Base-by-base conservation (phyloP, 768 basidiomycete species). In the Omphalotus guepiniiformis region DNA sequence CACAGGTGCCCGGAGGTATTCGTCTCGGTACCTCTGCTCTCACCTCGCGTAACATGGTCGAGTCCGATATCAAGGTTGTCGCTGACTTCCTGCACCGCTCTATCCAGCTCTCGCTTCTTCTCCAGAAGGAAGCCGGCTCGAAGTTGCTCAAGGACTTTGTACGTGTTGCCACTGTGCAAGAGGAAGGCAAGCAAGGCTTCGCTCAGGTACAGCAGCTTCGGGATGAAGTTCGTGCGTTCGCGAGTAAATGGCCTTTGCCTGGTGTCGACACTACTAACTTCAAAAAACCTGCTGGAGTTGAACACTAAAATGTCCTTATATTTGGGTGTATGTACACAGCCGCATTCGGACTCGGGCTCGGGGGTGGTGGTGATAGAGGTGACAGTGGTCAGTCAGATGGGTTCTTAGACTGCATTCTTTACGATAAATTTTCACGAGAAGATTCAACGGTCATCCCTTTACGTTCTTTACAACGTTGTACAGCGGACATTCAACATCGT, bases 131-230 rank as follows among this genome's bases (percentile, higher is more conserved):
- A 71, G 89, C 96, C 21, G 93, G 93, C 26, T 79, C 80, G 48
- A 98, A 96, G 76, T 71, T 96, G 56, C 79, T 99, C 53, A 95
- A 95, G 75, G 95, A 97, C 75, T 98, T 98, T 59, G 80, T 94
- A 52, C 79, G 84, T 38, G 85, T 85, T 30, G 91, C 91, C 6
- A 82, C 82, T 0, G 75, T 68, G 3, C 72, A 78, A 50, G 72
- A 75, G 55, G 84, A 86, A 59, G 87, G 83, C 53, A 82, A 82
- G 64, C 72, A 79, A 49, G 91, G 93, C 18, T 75, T 75, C 48
- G 68, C 77, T 59, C 70, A 81, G 68, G 89, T 96, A 28, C 73
- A 70, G 59, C 74, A 83, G 55, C 79, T 99, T 50, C 74, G 82
- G 43, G 72, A 78, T 39, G 94, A 98, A 58, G 96, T 99, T 37